These are phyloP conservation scores for Fonsecaea pedrosoi DNA, from an alignment of 2,329 filamentous ascomycete genomes.

Conservation along the genomic window DNA sequence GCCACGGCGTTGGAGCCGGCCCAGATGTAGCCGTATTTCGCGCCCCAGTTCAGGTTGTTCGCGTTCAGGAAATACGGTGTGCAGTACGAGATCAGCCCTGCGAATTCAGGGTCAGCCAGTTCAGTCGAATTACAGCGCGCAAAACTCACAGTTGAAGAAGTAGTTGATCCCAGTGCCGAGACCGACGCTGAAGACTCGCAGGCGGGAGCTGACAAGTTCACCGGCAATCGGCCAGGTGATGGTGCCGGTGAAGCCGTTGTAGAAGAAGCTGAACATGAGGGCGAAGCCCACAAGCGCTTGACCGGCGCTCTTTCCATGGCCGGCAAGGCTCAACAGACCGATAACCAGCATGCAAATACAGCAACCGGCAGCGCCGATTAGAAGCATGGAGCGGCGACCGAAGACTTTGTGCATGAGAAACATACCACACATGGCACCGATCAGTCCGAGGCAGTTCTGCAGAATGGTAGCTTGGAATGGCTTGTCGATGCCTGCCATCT, in stretches of 20 bases:
- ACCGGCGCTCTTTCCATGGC: constrained; percentile 45
- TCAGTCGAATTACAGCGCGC: not conserved
- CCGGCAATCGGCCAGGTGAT: constrained; percentile 50
- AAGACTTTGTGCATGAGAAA: constrained; percentile 47
- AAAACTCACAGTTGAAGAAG: constrained; percentile 44
- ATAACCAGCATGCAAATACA: constrained; percentile 48
- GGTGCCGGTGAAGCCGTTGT: constrained; percentile 49
- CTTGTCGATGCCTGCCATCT: constrained; percentile 40
- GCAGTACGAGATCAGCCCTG: constrained; percentile 11
- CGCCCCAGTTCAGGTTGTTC: constrained; percentile 51
- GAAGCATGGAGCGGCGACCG: constrained; percentile 40
- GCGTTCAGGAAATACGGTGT: constrained; percentile 47
- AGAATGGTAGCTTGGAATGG: constrained; percentile 45
- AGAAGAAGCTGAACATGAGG: constrained; percentile 47
- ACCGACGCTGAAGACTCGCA: constrained; percentile 49
- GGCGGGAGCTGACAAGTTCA: constrained; percentile 49
- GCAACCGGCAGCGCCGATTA: constrained; percentile 46
- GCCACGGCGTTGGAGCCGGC: constrained; percentile 50
- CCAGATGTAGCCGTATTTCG: constrained; percentile 59
- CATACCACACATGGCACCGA: constrained; percentile 49
- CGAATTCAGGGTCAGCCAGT: constrained; percentile 3
- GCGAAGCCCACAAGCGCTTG: constrained; percentile 51
- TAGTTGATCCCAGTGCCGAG: constrained; percentile 53
- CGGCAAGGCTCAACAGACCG: constrained; percentile 48
- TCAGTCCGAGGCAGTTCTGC: constrained; percentile 44